Base-by-base conservation (phyloP, 2,329 filamentous ascomycete species). In the Epichloe typhina region DNA sequence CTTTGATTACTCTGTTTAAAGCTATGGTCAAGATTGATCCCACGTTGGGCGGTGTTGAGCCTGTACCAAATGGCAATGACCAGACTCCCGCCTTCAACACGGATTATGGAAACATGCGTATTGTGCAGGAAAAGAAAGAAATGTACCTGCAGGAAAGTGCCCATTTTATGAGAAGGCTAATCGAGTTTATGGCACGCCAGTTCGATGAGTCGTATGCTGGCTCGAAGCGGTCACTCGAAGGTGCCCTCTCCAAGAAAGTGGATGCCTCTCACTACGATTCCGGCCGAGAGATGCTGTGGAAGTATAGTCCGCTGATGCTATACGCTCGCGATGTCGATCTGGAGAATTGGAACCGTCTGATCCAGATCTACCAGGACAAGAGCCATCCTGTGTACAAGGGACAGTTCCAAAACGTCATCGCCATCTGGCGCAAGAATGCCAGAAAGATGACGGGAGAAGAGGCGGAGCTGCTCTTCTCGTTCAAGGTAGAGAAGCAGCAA, bases 11-110 rank as follows among this genome's bases (percentile, higher is more conserved):
- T 12, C 74, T 98, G 6, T 97, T 93, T 68, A 93, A 86, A 64
- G 93, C 91, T 7, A 89, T 97, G 82, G 74, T 85, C 58, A 95
- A 90, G 55, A 97, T 97, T 51, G 90, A 97, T 62, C 88, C 91
- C 1, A 81, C 83, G 7, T 79, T 91, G 44, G 79, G 84, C 48
- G 70, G 69, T 49, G 65, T 69, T 50, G 74, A 76, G 50, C 61
- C 69, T 21, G 66, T 69, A 49, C 75, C 73, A 58, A 73, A 67
- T 55, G 72, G 70, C 50, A 74, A 78, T 1, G 65, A 69, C 35
- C 72, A 74, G 49, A 63, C 68, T 12, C 66, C 68, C 26, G 73
- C 74, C 4, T 79, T 85, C 38, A 82, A 86, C 58, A 83, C 78
- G 48, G 86, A 88, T 60, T 88, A 84, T 55, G 88, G 87, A 36